These are phyloP conservation scores for Dinochytrium kinnereticum DNA, from an alignment of 371 early-diverging fungal genomes.

Conservation along the genomic window DNA sequence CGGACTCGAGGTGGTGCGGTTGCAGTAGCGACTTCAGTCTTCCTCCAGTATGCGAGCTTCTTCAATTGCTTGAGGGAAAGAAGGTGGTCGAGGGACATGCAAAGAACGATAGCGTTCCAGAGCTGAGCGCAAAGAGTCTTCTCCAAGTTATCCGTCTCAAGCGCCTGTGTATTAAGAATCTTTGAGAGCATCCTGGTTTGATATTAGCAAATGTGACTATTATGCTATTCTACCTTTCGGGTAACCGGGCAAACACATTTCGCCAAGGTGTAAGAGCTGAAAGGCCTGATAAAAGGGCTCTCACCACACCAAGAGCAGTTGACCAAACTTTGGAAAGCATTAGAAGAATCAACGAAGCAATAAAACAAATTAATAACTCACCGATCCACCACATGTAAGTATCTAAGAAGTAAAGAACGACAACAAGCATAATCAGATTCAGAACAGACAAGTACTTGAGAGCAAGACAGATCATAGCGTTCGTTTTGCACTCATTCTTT, in stretches of 20 bases:
- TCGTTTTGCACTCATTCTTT: conserved; percentile 7
- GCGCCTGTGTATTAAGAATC: conserved; percentile 59
- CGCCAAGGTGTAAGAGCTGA: conserved; percentile 91
- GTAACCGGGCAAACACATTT: conserved; percentile 82
- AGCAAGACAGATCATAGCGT: conserved; percentile 36
- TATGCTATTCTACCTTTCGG: conserved; percentile 58
- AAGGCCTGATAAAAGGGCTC: conserved; percentile 81
- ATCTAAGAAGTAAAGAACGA: conserved; percentile 85
- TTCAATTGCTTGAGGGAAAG: conserved; percentile 81
- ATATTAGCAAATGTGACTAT: neutral
- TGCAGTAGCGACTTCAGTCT: neutral
- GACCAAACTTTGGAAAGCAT: conserved; percentile 40
- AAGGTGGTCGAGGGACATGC: conserved; percentile 87
- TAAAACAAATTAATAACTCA: conserved; percentile 22
- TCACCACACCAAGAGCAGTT: conserved; percentile 72
- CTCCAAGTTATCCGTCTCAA: conserved; percentile 75
- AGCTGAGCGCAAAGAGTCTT: conserved; percentile 81
- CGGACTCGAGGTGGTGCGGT: conserved; percentile 6
- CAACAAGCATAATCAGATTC: conserved; percentile 54
- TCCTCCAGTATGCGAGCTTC: conserved; percentile 73
- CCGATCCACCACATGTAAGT: conserved; percentile 90
- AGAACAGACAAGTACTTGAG: neutral
- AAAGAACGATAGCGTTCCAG: conserved; percentile 88
- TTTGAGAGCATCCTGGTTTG: conserved; percentile 27
- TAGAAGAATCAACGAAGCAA: neutral